Base-by-base conservation (phyloP, 75 land plant species). In the Pinus tabuliformis region DNA sequence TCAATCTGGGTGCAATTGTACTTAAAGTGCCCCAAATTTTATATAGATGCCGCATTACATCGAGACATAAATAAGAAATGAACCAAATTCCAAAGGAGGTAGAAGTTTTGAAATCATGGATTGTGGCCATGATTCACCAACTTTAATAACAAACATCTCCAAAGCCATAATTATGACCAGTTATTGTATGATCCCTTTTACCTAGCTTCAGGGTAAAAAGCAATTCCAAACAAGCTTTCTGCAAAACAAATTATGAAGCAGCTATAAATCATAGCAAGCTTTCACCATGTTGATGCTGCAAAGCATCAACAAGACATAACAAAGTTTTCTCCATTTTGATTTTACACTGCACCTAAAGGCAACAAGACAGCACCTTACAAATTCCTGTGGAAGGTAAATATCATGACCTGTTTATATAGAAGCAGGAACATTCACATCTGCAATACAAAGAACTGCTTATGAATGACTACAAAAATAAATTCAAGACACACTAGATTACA, bases 11-110 rank as follows among this genome's bases (percentile, higher is more conserved):
- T 66, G 70, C 42, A 66, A 39, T 66, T 66, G 49, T 42, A 7
- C 71, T 68, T 45, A 68, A 68, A 68, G 20, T 37, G 42, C 71
- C 52, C 71, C 37, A 13, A 11, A 68, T 68, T 68, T 37, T 68
- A 42, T 3, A 6, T 24, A 37, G 37, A 20, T 37, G 3, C 37
- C 8, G 36, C 42, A 68, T 42, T 39, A 68, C n/a, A 68, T n/a
- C n/a, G 24, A 42, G 71, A 9, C 71, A 68, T 49, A 49, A 42
- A 39, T n/a, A 68, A 20, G 52, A 68, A 42, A n/a, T 9, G 21
- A 68, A 42, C 71, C 52, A 68, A 39, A 39, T 68, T 5, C 49
- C 52, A 39, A 8, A 39, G 37, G 42, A 36, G 52, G 20, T 20
- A 18, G n/a, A 18, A 3, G 3, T 42, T 39, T 45, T 45, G 42